Base-by-base conservation (phyloP, 2,329 filamentous ascomycete genomes). In the Xylaria sp. region DNA sequence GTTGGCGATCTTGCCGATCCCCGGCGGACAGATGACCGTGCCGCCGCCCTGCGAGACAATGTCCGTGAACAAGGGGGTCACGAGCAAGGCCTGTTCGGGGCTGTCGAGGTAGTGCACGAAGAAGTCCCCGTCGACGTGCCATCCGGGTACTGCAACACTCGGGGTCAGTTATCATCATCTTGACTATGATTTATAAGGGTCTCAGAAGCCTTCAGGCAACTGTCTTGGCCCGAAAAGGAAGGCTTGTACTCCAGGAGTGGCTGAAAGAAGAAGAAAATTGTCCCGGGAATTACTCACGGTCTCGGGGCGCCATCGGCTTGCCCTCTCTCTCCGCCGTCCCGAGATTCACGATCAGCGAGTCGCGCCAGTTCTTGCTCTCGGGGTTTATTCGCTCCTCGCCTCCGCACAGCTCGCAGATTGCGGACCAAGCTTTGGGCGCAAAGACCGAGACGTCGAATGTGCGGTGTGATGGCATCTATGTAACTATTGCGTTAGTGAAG, bases 81-180 rank as follows among this genome's bases (percentile, higher is more conserved):
- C 88, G 0, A 92, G 82, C 15, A 92, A 79, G 0, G 83, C 90
- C 77, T 93, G 90, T 79, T 93, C 90, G 0, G 87, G 87, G 23
- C 86, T 90, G 75, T 92, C 90, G 41, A 93, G 85, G 72, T 89
- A 93, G 80, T 92, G 90, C 5, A 90, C 83, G 76, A 92, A 92
- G 77, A 91, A 92, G 72, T 92, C 90, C 9, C 90, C 90, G 77
- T 92, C 90, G 20, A 91, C 88, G 77, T 92, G 90, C 90, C 90
- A 92, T 25, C 82, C 82, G 8, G 81, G 74, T 25, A 91, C n/a
- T n/a, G n/a, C n/a, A n/a, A n/a, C n/a, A n/a, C n/a, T n/a, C n/a
- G n/a, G n/a, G n/a, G n/a, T n/a, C n/a, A n/a, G n/a, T n/a, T n/a
- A n/a, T n/a, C n/a, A n/a, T n/a, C n/a, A n/a, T n/a, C n/a, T n/a